Evolutionary conservation across 768 basidiomycete species (phyloP).

Genomic region (Filobasidium wieringae): DNA sequence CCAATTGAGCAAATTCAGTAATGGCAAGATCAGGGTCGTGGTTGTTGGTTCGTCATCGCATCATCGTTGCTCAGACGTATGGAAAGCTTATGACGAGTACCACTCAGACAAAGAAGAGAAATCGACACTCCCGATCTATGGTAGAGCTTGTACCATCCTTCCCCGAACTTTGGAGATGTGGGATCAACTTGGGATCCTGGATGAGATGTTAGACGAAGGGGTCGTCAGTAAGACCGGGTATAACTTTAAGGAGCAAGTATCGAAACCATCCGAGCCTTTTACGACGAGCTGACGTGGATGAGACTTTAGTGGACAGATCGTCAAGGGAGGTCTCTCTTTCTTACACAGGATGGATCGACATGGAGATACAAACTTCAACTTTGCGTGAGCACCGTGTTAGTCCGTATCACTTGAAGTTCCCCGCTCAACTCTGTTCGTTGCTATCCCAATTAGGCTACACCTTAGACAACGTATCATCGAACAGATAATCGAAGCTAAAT

Average conservation of each 20-base stretch:
- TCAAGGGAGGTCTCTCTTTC: background rate
- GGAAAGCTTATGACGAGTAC: no score
- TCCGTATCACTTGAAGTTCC: background rate
- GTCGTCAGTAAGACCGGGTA: conserved; percentile 8
- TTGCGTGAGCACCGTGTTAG: background rate
- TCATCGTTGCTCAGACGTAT: background rate
- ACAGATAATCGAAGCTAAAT: conserved; percentile 7
- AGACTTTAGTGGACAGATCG: background rate
- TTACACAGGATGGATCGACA: conserved; percentile 15
- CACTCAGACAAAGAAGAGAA: conserved; percentile 18
- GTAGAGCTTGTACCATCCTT: conserved; percentile 15
- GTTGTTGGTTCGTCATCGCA: background rate
- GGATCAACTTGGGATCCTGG: conserved; percentile 13
- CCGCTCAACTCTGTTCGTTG: background rate
- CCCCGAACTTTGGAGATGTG: conserved; percentile 14
- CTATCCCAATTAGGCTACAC: conserved; percentile 5
- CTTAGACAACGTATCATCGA: conserved; percentile 19
- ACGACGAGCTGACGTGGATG: background rate
- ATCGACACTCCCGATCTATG: conserved; percentile 11
- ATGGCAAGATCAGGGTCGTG: background rate
- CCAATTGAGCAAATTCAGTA: background rate
- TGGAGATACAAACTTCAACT: conserved; percentile 15
- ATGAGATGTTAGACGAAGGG: conserved; percentile 10
- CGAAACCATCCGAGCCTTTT: background rate
- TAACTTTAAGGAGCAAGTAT: conserved; percentile 7